Conservation (phyloP, 306 rosid species). For the Betula pendula region DNA sequence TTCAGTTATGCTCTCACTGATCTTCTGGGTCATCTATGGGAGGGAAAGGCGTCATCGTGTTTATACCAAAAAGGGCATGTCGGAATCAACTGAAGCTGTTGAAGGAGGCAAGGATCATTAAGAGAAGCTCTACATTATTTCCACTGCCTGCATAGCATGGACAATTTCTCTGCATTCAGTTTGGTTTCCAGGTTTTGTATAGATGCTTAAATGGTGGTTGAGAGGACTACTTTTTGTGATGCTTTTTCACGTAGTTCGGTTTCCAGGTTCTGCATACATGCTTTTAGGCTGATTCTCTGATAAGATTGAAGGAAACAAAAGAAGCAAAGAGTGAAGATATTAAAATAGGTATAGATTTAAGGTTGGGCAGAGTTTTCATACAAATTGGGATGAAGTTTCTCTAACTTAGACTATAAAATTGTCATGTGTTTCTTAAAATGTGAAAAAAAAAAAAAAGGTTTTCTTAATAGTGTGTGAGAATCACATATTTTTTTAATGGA, state of each 20-base stretch:
- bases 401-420: no score
- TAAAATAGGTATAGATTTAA: no score
- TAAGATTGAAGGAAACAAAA: not conserved
- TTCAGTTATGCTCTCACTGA: constrained; percentile 64
- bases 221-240: not conserved
- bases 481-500: no score
- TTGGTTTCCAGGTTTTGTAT: constrained; percentile 7
- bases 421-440: no score
- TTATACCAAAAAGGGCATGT: constrained; percentile 52
- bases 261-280: not conserved
- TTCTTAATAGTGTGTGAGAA: no score
- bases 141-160: constrained; percentile 13
- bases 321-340: not conserved
- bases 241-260: not conserved
- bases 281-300: not conserved
- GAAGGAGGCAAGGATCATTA: constrained; percentile 13
- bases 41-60: constrained; percentile 65
- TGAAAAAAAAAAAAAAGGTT: no score
- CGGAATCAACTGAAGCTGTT: constrained; percentile 2
- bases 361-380: no score
- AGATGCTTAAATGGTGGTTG: not conserved
- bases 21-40: constrained; percentile 65
- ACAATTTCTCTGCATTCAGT: constrained; percentile 13
- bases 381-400: no score
- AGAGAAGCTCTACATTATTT: not conserved